These are phyloP conservation scores for Amaranthus tricolor DNA, from an alignment of 179 eudicot species.

Conservation along the genomic window DNA sequence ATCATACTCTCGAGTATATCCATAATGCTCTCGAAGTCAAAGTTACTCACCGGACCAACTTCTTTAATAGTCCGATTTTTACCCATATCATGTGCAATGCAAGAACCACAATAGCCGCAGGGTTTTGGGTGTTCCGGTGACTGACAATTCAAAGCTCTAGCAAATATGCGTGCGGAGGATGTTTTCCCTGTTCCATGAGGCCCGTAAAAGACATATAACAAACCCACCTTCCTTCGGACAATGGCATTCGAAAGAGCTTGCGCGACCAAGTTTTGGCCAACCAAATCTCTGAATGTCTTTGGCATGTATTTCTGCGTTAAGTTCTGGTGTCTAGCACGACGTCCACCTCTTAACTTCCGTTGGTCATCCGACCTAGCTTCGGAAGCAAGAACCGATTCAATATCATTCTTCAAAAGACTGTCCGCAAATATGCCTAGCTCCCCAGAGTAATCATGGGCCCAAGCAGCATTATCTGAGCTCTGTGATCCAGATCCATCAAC, in stretches of 20 bases:
- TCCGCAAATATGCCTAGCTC: slow-evolving; percentile 84
- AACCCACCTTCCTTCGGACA: slow-evolving; percentile 58
- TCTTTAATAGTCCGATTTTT: slow-evolving; percentile 66
- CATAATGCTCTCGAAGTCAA: slow-evolving; percentile 63
- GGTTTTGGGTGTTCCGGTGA: slow-evolving; percentile 74
- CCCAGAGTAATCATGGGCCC: slow-evolving; percentile 90
- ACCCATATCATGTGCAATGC: slow-evolving; percentile 71
- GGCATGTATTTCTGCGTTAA: slow-evolving; percentile 88
- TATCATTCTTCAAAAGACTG: slow-evolving; percentile 58
- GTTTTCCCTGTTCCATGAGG: slow-evolving; percentile 97
- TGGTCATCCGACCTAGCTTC: slow-evolving; percentile 58
- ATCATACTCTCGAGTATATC: slow-evolving; percentile 60
- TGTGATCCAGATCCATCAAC: slow-evolving; percentile 68
- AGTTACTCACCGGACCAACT: slow-evolving; percentile 63
- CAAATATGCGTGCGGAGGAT: slow-evolving; percentile 81
- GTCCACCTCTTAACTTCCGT: slow-evolving; percentile 41
- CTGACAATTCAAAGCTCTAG: slow-evolving; percentile 80
- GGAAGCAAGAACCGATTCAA: slow-evolving; percentile 71
- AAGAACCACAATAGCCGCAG: slow-evolving; percentile 76
- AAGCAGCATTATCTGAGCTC: slow-evolving; percentile 60
- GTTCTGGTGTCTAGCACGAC: slow-evolving; percentile 59
- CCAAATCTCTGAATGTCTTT: slow-evolving; percentile 77
- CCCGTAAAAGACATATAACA: slow-evolving; percentile 79
- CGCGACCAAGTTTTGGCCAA: slow-evolving; percentile 81
- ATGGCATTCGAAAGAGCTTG: slow-evolving; percentile 91